Percentiles rank a stretch among this genome's conserved stretches.
Evolutionary conservation across 2,329 filamentous ascomycete genomes (phyloP).

Genomic region (Aspergillus ochraceus): DNA sequence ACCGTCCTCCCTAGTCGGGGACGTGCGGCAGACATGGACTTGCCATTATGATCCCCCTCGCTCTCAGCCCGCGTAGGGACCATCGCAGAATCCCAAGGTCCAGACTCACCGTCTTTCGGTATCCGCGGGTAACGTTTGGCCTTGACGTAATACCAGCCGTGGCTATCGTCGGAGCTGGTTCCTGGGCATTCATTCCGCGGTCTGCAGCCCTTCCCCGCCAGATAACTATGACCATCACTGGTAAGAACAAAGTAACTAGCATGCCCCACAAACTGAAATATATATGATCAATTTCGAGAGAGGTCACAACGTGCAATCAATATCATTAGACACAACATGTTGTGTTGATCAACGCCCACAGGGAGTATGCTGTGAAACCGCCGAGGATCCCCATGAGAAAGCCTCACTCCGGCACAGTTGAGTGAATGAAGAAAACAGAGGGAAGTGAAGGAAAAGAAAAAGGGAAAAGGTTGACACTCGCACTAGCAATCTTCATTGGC

Average conservation of each 20-base stretch:
- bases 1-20: not conserved
- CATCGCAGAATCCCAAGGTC: not conserved
- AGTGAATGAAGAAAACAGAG: not conserved
- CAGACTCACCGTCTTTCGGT: not conserved
- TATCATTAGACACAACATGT: not conserved
- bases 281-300: too few relatives aligned
- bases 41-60: not conserved
- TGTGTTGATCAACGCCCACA: not conserved
- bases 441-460: not conserved
- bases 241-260: not conserved
- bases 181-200: not conserved
- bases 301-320: not conserved
- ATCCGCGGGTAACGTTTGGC: slow-evolving; percentile 16
- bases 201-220: not conserved
- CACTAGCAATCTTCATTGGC: not conserved
- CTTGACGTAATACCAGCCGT: not conserved
- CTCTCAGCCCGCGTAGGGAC: not conserved
- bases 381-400: not conserved
- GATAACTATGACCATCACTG: not conserved
- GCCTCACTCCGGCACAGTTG: not conserved
- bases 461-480: not conserved
- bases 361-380: not conserved
- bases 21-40: not conserved
- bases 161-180: not conserved
- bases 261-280: too few relatives aligned